Conservation (phyloP, 345 rosid genomes). For the Reutealis trisperma region DNA sequence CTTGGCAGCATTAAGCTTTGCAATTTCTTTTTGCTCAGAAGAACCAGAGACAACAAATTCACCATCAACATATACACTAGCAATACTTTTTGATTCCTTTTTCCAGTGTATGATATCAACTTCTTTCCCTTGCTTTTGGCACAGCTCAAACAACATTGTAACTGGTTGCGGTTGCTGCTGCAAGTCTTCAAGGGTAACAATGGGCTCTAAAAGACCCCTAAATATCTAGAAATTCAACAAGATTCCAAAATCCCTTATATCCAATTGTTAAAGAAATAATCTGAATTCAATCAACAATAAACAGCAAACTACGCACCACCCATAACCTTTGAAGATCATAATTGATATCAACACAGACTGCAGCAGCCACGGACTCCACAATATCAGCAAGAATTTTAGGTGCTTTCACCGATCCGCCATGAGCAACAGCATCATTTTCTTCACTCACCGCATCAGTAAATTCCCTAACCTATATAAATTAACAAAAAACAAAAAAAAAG, state of each 20-base stretch:
- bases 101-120: conserved; percentile 45
- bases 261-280: not conserved
- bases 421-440: conserved; percentile 46
- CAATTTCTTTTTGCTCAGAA: conserved; percentile 60
- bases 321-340: conserved; percentile 63
- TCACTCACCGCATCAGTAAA: conserved; percentile 51
- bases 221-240: conserved; percentile 45
- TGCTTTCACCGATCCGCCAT: conserved; percentile 76
- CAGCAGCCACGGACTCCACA: conserved; percentile 76
- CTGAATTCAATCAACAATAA: not conserved
- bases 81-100: conserved; percentile 35
- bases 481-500: not conserved
- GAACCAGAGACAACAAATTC: conserved; percentile 47
- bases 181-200: conserved; percentile 54
- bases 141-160: conserved; percentile 48
- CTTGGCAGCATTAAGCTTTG: conserved; percentile 70
- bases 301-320: conserved; percentile 51
- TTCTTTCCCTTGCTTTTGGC: conserved; percentile 66
- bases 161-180: conserved; percentile 72
- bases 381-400: conserved; percentile 83
- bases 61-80: conserved; percentile 57
- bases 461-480: conserved; percentile 49
- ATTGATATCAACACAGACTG: conserved; percentile 57
- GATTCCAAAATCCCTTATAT: not conserved
- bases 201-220: conserved; percentile 69